phyloP scores from a whole-genome alignment of 371 early-diverging fungal species.

The Ordospora colligata region DNA sequence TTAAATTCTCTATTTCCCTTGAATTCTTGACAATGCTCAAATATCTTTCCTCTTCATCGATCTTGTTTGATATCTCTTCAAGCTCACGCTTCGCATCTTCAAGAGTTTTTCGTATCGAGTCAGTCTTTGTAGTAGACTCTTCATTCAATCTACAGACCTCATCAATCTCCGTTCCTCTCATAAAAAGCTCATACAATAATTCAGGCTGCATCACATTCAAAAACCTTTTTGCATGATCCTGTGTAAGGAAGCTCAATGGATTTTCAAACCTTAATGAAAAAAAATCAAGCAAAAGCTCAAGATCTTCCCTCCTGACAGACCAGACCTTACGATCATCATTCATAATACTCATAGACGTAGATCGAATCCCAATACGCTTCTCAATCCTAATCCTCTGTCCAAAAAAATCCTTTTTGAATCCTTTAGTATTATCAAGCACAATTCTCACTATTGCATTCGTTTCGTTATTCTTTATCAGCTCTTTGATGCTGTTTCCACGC shows the following conservation, averaged over 20 bases:
- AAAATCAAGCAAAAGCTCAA: conserved; percentile 49
- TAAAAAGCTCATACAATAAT: conserved; percentile 56
- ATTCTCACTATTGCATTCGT: conserved; percentile 33
- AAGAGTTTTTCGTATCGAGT: conserved; percentile 31
- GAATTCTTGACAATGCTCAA: conserved; percentile 11
- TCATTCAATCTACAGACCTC: conserved; percentile 46
- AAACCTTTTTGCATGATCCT: conserved; percentile 60
- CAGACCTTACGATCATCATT: conserved; percentile 18
- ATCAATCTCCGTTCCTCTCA: conserved; percentile 58
- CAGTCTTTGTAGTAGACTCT: conserved; percentile 23
- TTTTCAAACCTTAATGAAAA: conserved; percentile 54
- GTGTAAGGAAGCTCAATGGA: conserved; percentile 60
- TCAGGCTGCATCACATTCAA: conserved; percentile 44
- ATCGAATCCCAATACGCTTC: conserved; percentile 38
- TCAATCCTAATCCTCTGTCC: conserved; percentile 48
- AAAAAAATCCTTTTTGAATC: conserved; percentile 28
- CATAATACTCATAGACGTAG: conserved; percentile 23
- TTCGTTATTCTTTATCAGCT: conserved; percentile 55
- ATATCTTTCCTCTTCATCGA: conserved; percentile 8
- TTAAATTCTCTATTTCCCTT: conserved; percentile 12
- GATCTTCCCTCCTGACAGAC: conserved; percentile 42
- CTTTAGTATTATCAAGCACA: conserved; percentile 28
- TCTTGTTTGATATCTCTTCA: conserved; percentile 16
- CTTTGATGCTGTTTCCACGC: conserved; percentile 51
- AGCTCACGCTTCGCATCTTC: conserved; percentile 1